These are phyloP conservation scores for Botrytis paeoniae DNA, from an alignment of 2,329 filamentous ascomycete species.

Conservation along the genomic window DNA sequence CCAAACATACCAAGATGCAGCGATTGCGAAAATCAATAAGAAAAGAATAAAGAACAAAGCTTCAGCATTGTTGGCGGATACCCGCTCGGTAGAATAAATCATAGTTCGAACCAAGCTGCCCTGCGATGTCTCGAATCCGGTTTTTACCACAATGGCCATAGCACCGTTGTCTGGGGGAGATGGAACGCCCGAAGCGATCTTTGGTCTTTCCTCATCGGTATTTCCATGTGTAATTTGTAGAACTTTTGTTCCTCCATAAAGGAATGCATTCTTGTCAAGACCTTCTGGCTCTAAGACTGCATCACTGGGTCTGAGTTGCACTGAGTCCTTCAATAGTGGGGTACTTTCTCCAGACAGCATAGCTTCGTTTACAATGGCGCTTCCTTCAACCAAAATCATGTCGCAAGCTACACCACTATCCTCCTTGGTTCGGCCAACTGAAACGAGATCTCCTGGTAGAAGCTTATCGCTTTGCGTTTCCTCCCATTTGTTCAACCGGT, in stretches of 20 bases:
- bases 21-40: constrained; percentile 91
- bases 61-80: constrained; percentile 97
- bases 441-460: constrained; percentile 88
- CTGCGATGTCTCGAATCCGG: constrained; percentile 97
- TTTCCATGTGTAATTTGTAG: constrained; percentile 90
- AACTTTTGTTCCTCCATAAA: constrained; percentile 97
- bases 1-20: constrained; percentile 99
- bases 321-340: constrained; percentile 90
- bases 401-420: constrained; percentile 96
- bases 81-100: constrained; percentile 98
- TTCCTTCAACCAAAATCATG: constrained; percentile 91
- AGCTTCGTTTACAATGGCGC: constrained; percentile 96
- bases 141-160: constrained; percentile 92
- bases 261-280: constrained; percentile 92
- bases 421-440: constrained; percentile 90
- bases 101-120: constrained; percentile 96
- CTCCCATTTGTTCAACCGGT: constrained; percentile 81
- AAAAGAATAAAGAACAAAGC: constrained; percentile 97
- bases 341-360: constrained; percentile 99
- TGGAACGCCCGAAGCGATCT: constrained; percentile 72
- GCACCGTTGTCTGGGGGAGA: constrained; percentile 90
- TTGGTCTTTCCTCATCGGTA: constrained; percentile 68
- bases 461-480: constrained; percentile 89
- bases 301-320: constrained; percentile 83
- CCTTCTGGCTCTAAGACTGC: constrained; percentile 81